A percentile compares a stretch with the other conserved stretches of the same genome.
Conservation (phyloP, 305 asterid genomes). For the Fraxinus greggii region DNA sequence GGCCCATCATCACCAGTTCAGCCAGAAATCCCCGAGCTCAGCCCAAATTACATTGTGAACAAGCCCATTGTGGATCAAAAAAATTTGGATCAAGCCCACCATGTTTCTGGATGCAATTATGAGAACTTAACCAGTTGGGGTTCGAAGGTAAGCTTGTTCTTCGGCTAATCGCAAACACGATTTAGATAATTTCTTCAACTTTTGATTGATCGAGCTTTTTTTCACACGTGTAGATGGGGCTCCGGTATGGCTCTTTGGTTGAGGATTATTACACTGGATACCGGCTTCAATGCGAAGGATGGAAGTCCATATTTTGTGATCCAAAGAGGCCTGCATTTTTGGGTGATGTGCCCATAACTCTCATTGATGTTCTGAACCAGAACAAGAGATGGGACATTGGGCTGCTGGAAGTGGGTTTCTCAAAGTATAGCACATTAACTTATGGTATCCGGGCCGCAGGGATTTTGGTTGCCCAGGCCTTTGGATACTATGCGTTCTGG, state of each 20-base stretch:
- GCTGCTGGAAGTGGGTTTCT: slow-evolving; percentile 65
- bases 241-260: slow-evolving; percentile 73
- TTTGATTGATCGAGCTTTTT: neutral
- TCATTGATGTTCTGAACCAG: slow-evolving; percentile 60
- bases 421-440: slow-evolving; percentile 58
- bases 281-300: slow-evolving; percentile 75
- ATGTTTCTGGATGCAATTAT: slow-evolving; percentile 55
- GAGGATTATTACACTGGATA: slow-evolving; percentile 82
- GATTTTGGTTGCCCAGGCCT: slow-evolving; percentile 43
- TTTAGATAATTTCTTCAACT: neutral
- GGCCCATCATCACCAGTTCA: slow-evolving; percentile 37
- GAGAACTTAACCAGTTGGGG: slow-evolving; percentile 67
- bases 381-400: slow-evolving; percentile 69
- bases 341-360: slow-evolving; percentile 67
- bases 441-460: slow-evolving; percentile 56
- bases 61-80: slow-evolving; percentile 36
- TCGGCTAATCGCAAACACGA: neutral
- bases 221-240: slow-evolving; percentile 47
- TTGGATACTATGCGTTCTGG: slow-evolving; percentile 58
- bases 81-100: slow-evolving; percentile 39
- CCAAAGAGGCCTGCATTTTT: slow-evolving; percentile 71
- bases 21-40: slow-evolving; percentile 49
- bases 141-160: slow-evolving; percentile 44
- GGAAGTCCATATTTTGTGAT: slow-evolving; percentile 65
- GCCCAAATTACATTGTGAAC: slow-evolving; percentile 40